These are phyloP conservation scores for Colletotrichum tofieldiae DNA, from an alignment of 2,329 filamentous ascomycete genomes.

Conservation along the genomic window DNA sequence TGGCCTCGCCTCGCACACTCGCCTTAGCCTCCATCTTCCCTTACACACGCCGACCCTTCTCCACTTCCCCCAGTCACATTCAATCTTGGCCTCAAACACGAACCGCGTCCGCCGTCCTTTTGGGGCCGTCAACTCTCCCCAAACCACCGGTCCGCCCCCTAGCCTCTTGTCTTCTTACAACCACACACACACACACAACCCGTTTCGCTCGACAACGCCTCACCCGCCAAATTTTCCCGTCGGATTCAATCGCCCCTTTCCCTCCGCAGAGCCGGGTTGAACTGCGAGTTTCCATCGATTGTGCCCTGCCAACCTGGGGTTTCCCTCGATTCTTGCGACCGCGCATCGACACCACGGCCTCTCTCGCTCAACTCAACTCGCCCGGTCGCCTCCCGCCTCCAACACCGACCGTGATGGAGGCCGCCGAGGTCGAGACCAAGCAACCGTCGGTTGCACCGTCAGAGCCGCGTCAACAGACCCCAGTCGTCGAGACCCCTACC, in stretches of 20 bases:
- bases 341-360: conserved; percentile 8
- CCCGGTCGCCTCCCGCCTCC: conserved; percentile 9
- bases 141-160: conserved; percentile 14
- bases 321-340: conserved; percentile 12
- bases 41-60: conserved; percentile 14
- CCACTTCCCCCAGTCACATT: conserved; percentile 31
- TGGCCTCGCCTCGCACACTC: conserved; percentile 4
- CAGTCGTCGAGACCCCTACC: conserved; percentile 33
- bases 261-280: conserved; percentile 13
- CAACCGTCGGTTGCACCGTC: conserved; percentile 40
- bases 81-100: conserved; percentile 42
- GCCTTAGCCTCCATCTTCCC: background rate
- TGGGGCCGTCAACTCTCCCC: conserved; percentile 11
- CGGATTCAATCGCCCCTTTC: conserved; percentile 1
- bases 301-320: background rate
- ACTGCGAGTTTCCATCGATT: conserved; percentile 23
- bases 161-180: conserved; percentile 34
- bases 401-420: conserved; percentile 32
- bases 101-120: conserved; percentile 31
- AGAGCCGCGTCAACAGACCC: conserved; percentile 34
- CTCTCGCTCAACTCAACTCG: conserved; percentile 14
- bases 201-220: conserved; percentile 21
- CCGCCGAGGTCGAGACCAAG: conserved; percentile 40
- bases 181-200: conserved; percentile 16
- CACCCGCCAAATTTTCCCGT: background rate